Evolutionary conservation across 208 protist genomes (phyloP), one percentile per base, ranked within the genome.

Genomic region (Endotrypanum monterogeii): DNA sequence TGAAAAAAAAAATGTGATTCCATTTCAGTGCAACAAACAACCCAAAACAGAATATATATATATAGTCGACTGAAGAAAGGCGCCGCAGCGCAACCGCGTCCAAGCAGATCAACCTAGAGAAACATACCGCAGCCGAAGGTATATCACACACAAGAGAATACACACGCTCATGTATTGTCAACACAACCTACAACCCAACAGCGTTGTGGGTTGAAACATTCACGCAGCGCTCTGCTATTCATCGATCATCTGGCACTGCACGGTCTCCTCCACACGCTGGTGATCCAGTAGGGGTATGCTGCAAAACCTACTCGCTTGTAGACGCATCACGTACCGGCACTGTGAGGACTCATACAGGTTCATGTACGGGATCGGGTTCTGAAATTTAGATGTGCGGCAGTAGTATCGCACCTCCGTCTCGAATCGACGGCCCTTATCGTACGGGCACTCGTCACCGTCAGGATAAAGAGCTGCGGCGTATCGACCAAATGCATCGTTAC

Each of bases 321-420:
- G 12, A 57, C 73, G 75, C 50, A 83, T 25, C 25, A 89, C 62
- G 56, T 92, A 94, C 16, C 66, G 58, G 67, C 89, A 94, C 46
- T 75, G 76, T n/a, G 76, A 54, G 6, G 76, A 32, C 63, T 80
- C 76, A 20, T 75, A 41, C 8, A 80, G n/a, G 18, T 46, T 76
- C 46, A 80, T 44, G 63, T 67, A 76, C 37, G 76, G 76, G 1
- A 80, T 54, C 8, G 69, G 76, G 25, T 80, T 80, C 28, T 76
- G 48, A 23, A 80, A 51, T 30, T 80, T 54, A 16, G 76, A 67
- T 54, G 71, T 72, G 23, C 68, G 76, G 37, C 76, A 80, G 63
- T 80, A 76, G 55, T 76, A 72, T 16, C 65, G 76, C 46, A 80
- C 35, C 69, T 80, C 76, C n/a, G 76, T 76, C 48, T 67, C 70